Base-by-base conservation (phyloP, 768 basidiomycete species). In the Termitomyces eurrhizus region DNA sequence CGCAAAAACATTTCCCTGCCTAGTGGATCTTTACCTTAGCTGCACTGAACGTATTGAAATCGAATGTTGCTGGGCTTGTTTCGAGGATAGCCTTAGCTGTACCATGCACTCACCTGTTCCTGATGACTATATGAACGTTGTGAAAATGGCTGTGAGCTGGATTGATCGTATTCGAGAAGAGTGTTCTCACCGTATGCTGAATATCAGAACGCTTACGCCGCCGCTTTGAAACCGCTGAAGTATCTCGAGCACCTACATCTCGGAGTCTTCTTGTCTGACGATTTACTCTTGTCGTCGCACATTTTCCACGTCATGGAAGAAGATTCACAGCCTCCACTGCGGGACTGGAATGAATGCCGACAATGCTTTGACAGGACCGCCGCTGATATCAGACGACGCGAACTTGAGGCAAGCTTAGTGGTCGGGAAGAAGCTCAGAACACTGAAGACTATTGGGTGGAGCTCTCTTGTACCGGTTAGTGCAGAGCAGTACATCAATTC, bases 91-190 rank as follows among this genome's bases (percentile, higher is more conserved):
- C 52, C 73, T 83, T 29, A 77, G 73, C 9, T 75, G 78, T 53
- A 77, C 78, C 29, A 61, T 78, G 3, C 87, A 90, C 70, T 90
- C 88, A 7, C 88, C 88, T 0, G 75, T 90, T 58, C 83, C 83
- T 7, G 80, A 82, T 18, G 68, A 78, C 32, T 86, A 77, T 65
- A 57, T 69, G 16, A 74, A 77, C 32, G 76, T 73, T 8, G 65
- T 72, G 50, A 69, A 72, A 13, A 73, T 90, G 59, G 80, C 82
- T 56, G 89, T 90, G 71, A 69, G 86, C 74, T 55, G 56, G 3
- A 49, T 35, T 45, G 16, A n/a, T 8, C 29, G 48, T 58, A n/a
- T 12, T 42, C 45, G 24, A 52, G 26, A 52, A 24, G 41, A 48
- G 55, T 48, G 56, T 50, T 29, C 39, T 59, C 36, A 59, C 36